A percentile compares a stretch with the other conserved stretches of the same genome.
These are phyloP conservation scores for Chamaecrista fasciculata DNA, from an alignment of 306 rosid genomes.

Conservation along the genomic window DNA sequence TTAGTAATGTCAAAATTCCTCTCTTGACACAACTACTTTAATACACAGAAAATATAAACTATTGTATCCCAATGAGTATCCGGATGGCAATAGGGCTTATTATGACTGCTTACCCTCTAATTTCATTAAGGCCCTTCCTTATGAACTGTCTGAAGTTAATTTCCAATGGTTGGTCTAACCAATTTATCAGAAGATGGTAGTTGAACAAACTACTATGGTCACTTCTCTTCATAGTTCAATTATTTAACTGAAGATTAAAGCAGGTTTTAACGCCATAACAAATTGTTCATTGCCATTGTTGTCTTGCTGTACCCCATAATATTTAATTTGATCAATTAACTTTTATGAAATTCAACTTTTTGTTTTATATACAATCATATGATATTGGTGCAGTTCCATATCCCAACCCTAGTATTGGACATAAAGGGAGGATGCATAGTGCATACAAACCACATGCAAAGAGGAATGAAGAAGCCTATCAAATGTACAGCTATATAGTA, in stretches of 20 bases:
- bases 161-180: neutral
- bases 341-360: neutral
- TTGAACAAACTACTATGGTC: neutral
- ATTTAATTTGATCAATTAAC: neutral
- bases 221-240: neutral
- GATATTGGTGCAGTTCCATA: too few relatives aligned
- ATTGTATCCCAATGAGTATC: slow-evolving; percentile 1
- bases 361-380: neutral
- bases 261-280: neutral
- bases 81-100: neutral
- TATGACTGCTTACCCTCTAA: neutral
- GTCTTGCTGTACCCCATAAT: neutral
- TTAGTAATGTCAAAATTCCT: neutral
- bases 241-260: neutral
- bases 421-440: neutral
- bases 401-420: neutral
- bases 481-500: neutral
- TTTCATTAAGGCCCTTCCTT: neutral
- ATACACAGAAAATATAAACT: neutral
- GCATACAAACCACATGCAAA: neutral
- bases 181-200: neutral
- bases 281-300: neutral
- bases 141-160: neutral
- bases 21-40: neutral
- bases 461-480: neutral